A percentile compares a stretch with the other conserved stretches of the same genome.
Evolutionary conservation across 2,329 filamentous ascomycete species (phyloP).

Genomic region (Trichoderma lentiforme): DNA sequence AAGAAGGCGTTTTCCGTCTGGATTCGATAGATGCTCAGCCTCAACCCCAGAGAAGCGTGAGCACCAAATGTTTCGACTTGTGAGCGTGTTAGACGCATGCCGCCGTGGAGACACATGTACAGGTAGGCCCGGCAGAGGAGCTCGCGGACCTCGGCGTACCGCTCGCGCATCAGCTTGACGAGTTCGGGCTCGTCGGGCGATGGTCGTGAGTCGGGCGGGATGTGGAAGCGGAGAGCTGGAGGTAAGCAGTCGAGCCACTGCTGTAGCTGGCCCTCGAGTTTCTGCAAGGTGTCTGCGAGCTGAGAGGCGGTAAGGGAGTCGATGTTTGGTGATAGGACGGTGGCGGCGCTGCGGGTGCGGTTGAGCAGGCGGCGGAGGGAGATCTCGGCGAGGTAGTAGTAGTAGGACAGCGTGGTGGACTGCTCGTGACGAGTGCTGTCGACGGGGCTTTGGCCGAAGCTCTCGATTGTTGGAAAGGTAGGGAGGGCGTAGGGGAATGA

Average conservation of each 20-base stretch:
- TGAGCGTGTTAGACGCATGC: not conserved
- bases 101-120: conserved; percentile 7
- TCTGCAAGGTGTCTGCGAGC: not conserved
- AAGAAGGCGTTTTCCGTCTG: conserved; percentile 1
- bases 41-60: not conserved
- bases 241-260: not conserved
- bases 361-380: conserved; percentile 4
- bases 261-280: not conserved
- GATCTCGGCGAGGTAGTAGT: conserved; percentile 4
- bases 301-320: not conserved
- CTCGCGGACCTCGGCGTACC: not conserved
- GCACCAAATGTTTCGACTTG: not conserved
- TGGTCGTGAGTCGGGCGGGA: not conserved
- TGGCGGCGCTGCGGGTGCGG: not conserved
- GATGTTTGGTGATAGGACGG: not conserved
- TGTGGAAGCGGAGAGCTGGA: not conserved
- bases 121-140: not conserved
- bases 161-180: not conserved
- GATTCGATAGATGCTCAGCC: not conserved
- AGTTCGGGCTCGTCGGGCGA: not conserved
- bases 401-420: not conserved
- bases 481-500: conserved; percentile 2
- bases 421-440: not conserved
- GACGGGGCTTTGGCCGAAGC: not conserved
- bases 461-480: not conserved